Percentiles rank a stretch among this genome's conserved stretches.
phyloP scores from a whole-genome alignment of 2,329 filamentous ascomycete species.

The Aureobasidium sp. region DNA sequence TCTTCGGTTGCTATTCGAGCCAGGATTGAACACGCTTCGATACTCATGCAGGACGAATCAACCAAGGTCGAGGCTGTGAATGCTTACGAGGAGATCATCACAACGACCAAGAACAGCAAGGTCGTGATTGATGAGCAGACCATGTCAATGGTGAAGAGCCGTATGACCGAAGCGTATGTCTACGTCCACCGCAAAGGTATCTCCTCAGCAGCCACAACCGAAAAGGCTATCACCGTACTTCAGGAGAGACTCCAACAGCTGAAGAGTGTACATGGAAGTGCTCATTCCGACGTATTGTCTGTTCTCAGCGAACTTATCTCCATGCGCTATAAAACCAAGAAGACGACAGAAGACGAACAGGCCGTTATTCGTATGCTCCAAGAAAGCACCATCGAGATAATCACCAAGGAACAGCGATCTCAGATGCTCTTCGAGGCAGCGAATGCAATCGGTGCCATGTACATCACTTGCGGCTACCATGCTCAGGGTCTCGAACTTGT shows the following conservation, averaged over 20 bases:
- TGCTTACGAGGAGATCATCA: slow-evolving; percentile 36
- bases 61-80: slow-evolving; percentile 36
- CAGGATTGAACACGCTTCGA: slow-evolving; percentile 34
- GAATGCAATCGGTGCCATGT: slow-evolving; percentile 38
- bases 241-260: slow-evolving; percentile 29
- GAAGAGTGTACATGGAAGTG: slow-evolving; percentile 29
- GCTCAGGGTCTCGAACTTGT: slow-evolving; percentile 36
- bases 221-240: slow-evolving; percentile 29
- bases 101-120: slow-evolving; percentile 13
- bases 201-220: slow-evolving; percentile 15
- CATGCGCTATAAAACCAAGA: slow-evolving; percentile 33
- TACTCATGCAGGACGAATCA: slow-evolving; percentile 33
- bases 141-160: slow-evolving; percentile 3
- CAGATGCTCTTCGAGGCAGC: slow-evolving; percentile 43
- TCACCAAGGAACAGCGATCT: slow-evolving; percentile 33
- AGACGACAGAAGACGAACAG: slow-evolving; percentile 18
- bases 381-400: slow-evolving; percentile 27
- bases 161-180: slow-evolving; percentile 1
- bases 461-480: slow-evolving; percentile 34
- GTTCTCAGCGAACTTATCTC: slow-evolving; percentile 29
- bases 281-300: slow-evolving; percentile 29
- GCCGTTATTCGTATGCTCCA: slow-evolving; percentile 19
- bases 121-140: slow-evolving; percentile 10
- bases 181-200: neutral
- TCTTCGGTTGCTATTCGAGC: slow-evolving; percentile 35